phyloP scores from a whole-genome alignment of 257 asterid species.

The Scutellaria galericulata region DNA sequence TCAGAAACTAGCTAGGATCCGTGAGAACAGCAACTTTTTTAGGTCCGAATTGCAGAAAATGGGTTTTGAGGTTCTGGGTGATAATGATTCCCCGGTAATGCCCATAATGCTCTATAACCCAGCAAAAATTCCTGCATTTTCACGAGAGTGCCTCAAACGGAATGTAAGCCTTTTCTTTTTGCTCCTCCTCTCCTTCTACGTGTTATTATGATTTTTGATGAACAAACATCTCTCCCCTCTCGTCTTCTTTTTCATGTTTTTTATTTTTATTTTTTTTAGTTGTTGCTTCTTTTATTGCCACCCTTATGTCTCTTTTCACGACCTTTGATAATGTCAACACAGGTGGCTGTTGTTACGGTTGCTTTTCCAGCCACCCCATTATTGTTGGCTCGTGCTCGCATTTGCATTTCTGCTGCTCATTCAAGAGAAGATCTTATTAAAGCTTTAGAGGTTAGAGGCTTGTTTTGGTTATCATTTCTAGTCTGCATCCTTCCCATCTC shows the following conservation, averaged over 20 bases:
- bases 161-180: slow-evolving; percentile 52
- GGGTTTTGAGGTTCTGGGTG: slow-evolving; percentile 99
- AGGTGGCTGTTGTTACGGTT: slow-evolving; percentile 91
- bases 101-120: slow-evolving; percentile 93
- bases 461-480: no score
- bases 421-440: slow-evolving; percentile 86
- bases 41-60: slow-evolving; percentile 90
- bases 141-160: slow-evolving; percentile 83
- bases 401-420: slow-evolving; percentile 94
- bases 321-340: neutral
- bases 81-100: slow-evolving; percentile 85
- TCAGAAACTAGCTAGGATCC: slow-evolving; percentile 82
- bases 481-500: neutral
- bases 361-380: slow-evolving; percentile 93
- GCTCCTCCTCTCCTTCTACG: no score
- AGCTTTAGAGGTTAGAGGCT: slow-evolving; percentile 76
- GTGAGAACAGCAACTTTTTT: slow-evolving; percentile 94
- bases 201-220: no score
- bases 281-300: neutral
- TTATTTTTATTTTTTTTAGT: no score
- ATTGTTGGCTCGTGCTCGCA: slow-evolving; percentile 82
- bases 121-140: slow-evolving; percentile 88
- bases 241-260: no score
- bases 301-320: no score
- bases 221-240: neutral